Base-by-base conservation (phyloP, 164 flowering plant genomes). In the Houttuynia cordata region DNA sequence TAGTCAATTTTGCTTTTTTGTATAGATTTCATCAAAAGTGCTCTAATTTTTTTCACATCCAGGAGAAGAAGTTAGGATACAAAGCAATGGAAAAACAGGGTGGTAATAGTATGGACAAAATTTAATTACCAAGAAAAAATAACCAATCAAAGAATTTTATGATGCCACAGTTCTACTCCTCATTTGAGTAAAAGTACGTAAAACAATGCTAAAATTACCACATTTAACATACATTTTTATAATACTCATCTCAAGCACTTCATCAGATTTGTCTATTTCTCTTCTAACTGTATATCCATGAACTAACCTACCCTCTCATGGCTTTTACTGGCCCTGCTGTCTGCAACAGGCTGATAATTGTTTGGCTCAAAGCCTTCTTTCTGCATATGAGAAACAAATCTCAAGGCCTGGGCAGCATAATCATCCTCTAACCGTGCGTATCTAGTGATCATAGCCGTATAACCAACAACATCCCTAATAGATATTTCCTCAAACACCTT, bases 141-240 rank as follows among this genome's bases (percentile, higher is more conserved):
- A n/a, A n/a, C n/a, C 60, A 47, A 84, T 71, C 67, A 74, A 37
- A 24, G 73, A 78, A 74, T 81, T 82, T 78, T 77, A 80, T 60
- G 72, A 68, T 61, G 67, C 71, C 64, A 64, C 62, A 37, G 51
- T 67, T 59, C 65, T 65, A 1, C 4, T 21, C 0, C 56, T 58
- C 65, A 61, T 68, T 39, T 63, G 57, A 10, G 63, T 40, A 66
- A 74, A 79, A 19, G 77, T 7, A 24, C 40, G 54, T 19, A 51
- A 41, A 12, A 78, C 80, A 22, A 40, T 65, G 34, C 62, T 42
- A 17, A 39, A 53, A 14, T 57, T 70, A 20, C 73, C 75, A 47
- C 85, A 77, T 58, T 82, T 79, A 51, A 69, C 66, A 66, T 84
- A 84, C 83, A 82, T 77, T 66, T 70, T 82, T 54, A 80, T 65